These are phyloP conservation scores for Termitomyces heimii DNA, from an alignment of 768 basidiomycete genomes.

Conservation along the genomic window DNA sequence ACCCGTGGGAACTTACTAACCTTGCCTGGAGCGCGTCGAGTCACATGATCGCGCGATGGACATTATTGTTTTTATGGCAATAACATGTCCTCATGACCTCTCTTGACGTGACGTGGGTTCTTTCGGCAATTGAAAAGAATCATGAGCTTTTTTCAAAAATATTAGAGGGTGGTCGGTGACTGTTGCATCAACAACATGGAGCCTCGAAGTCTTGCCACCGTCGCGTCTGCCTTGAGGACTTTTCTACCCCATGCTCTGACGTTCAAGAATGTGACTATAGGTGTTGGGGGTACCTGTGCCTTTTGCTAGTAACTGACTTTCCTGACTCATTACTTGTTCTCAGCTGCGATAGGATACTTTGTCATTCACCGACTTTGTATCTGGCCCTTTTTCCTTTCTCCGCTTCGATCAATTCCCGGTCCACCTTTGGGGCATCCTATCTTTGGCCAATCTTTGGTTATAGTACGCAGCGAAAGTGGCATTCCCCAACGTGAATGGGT, in stretches of 20 bases:
- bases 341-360: constrained; percentile 12
- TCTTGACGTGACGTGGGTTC: neutral
- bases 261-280: neutral
- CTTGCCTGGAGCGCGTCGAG: constrained; percentile 20
- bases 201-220: neutral
- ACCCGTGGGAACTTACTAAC: constrained; percentile 29
- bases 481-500: constrained; percentile 41
- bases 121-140: neutral
- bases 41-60: constrained; percentile 33
- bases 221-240: neutral
- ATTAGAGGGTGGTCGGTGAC: too few relatives aligned
- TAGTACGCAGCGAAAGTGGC: constrained; percentile 27
- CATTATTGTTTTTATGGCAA: neutral
- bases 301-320: neutral
- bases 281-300: neutral
- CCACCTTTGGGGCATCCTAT: constrained; percentile 21
- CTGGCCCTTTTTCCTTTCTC: constrained; percentile 24
- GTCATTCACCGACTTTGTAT: constrained; percentile 21
- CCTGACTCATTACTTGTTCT: too few relatives aligned
- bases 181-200: neutral
- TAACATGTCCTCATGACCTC: neutral
- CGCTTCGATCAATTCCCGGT: constrained; percentile 22
- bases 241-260: neutral
- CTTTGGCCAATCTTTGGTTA: constrained; percentile 7
- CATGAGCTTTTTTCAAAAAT: neutral